Conservation (phyloP, 2,329 filamentous ascomycete genomes). For the Arthrinium puccinioides region DNA sequence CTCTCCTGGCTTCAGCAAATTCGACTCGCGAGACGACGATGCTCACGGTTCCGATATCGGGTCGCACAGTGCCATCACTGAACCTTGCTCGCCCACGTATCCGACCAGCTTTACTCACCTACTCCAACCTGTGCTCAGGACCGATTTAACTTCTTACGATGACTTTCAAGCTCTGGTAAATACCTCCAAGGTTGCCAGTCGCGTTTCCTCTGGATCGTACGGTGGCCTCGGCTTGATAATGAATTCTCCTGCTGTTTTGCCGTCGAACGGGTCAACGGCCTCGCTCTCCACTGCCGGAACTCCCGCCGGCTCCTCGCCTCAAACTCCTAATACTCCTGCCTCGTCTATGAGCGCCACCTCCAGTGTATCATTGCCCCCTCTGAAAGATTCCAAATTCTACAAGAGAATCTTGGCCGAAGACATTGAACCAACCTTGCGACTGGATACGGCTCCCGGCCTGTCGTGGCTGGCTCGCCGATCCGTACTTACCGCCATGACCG, state of each 20-base stretch:
- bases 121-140: conserved; percentile 74
- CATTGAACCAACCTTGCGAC: conserved; percentile 84
- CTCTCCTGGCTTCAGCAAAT: conserved; percentile 68
- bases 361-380: conserved; percentile 41
- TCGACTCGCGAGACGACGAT: conserved; percentile 50
- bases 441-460: conserved; percentile 83
- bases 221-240: conserved; percentile 54
- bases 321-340: conserved; percentile 51
- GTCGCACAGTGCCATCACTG: conserved; percentile 30
- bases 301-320: conserved; percentile 45
- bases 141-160: conserved; percentile 71
- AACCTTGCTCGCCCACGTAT: conserved; percentile 44
- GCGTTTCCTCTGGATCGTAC: conserved; percentile 66
- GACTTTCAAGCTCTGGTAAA: conserved; percentile 77
- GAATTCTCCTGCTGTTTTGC: too few species aligned
- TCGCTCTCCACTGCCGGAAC: conserved; percentile 44
- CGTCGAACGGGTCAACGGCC: conserved; percentile 53
- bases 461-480: conserved; percentile 89
- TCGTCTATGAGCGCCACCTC: conserved; percentile 42
- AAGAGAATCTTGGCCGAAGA: conserved; percentile 85
- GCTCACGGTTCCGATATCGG: conserved; percentile 26
- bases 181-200: conserved; percentile 57
- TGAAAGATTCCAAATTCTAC: conserved; percentile 92
- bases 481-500: conserved; percentile 74
- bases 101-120: conserved; percentile 74